Percentiles rank a stretch among this genome's conserved stretches.
These are phyloP conservation scores for Magnolia changhungtana DNA, from an alignment of 164 flowering plant species.

Conservation along the genomic window DNA sequence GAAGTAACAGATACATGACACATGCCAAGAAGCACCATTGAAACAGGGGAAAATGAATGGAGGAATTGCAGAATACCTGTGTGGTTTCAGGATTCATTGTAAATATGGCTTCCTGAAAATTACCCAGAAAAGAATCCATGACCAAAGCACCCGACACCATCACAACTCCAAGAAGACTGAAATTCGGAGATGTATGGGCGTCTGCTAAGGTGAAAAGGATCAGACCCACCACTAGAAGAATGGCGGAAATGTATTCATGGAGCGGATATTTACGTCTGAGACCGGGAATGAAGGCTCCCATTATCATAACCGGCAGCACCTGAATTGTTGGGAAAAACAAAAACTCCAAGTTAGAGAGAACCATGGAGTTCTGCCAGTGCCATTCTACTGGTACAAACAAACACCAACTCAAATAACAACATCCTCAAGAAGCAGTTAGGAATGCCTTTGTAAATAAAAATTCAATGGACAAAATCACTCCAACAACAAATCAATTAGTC, in stretches of 20 bases:
- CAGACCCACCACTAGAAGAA: slow-evolving; percentile 63
- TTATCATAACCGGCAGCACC: slow-evolving; percentile 83
- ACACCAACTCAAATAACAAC: background rate
- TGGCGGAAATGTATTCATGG: slow-evolving; percentile 63
- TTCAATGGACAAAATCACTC: too few species aligned
- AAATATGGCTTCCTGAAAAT: slow-evolving; percentile 89
- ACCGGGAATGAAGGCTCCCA: slow-evolving; percentile 84
- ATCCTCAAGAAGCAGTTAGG: background rate
- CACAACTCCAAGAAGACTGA: slow-evolving; percentile 63
- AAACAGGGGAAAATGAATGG: background rate
- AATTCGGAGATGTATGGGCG: slow-evolving; percentile 71
- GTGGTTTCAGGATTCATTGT: slow-evolving; percentile 83
- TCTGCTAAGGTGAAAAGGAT: slow-evolving; percentile 78
- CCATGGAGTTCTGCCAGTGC: background rate
- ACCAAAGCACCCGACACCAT: slow-evolving; percentile 75
- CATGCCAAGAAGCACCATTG: background rate
- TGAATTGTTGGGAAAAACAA: slow-evolving; percentile 15
- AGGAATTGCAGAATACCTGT: slow-evolving; percentile 43
- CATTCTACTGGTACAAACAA: background rate
- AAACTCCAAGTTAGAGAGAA: background rate
- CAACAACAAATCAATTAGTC: background rate
- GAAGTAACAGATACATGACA: background rate
- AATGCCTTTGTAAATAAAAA: background rate
- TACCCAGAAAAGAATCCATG: slow-evolving; percentile 85
- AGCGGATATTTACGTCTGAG: slow-evolving; percentile 62